These are phyloP conservation scores for Leishmania lainsoni DNA, from an alignment of 208 protist genomes.

Conservation along the genomic window DNA sequence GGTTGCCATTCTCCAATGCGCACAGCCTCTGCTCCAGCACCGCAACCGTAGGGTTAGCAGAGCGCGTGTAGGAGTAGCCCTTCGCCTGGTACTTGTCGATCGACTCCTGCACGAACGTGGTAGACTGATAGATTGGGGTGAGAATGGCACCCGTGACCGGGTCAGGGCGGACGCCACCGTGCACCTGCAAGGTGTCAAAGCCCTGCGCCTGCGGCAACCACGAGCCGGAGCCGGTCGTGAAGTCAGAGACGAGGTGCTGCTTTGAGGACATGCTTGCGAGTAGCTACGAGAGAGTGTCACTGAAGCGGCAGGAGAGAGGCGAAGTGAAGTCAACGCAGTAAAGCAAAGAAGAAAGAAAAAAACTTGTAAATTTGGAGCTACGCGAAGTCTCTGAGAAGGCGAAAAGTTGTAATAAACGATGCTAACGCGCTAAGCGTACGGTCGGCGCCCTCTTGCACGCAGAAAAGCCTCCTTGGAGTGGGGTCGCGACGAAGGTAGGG, in stretches of 20 bases:
- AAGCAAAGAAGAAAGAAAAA: neutral
- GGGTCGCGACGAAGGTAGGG: neutral
- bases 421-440: neutral
- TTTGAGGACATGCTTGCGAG: constrained; percentile 53
- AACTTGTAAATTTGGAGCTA: too few relatives aligned
- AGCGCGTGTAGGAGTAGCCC: constrained; percentile 93
- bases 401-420: neutral
- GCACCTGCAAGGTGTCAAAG: constrained; percentile 85
- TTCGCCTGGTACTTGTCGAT: constrained; percentile 81
- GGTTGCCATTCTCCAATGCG: constrained; percentile 90
- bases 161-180: constrained; percentile 83
- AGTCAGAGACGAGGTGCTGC: constrained; percentile 81
- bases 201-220: constrained; percentile 71
- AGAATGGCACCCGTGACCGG: constrained; percentile 88
- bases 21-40: constrained; percentile 92
- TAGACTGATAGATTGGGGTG: constrained; percentile 87
- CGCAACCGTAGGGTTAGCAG: constrained; percentile 94
- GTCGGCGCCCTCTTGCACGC: neutral
- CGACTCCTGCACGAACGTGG: constrained; percentile 91
- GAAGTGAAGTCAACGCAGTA: neutral
- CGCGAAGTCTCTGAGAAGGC: neutral
- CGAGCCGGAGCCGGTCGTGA: constrained; percentile 62
- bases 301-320: neutral
- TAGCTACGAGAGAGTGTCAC: neutral
- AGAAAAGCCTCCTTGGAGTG: neutral